Percentiles rank a stretch among this genome's conserved stretches.
Evolutionary conservation across 495 filamentous ascomycete genomes (phyloP).

Genomic region (Daldinia childiae): DNA sequence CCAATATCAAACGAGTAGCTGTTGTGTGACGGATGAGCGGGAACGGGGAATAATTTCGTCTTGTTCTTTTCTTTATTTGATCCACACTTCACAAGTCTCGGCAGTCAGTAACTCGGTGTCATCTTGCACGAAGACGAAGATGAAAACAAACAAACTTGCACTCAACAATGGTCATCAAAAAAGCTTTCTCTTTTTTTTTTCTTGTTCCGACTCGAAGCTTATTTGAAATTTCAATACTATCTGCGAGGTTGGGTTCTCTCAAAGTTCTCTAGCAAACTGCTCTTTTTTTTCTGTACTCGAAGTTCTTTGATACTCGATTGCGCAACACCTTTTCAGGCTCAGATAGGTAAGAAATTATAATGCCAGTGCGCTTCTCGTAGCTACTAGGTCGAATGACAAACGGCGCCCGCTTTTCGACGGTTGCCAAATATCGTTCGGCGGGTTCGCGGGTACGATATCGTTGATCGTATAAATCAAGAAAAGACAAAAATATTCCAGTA

Average conservation of each 20-base stretch:
- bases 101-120: conserved; percentile 37
- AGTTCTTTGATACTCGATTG: conserved; percentile 44
- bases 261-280: conserved; percentile 43
- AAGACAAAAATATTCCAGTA: conserved; percentile 25
- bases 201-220: conserved; percentile 41
- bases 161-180: conserved; percentile 28
- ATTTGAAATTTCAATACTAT: conserved; percentile 48
- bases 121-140: conserved; percentile 26
- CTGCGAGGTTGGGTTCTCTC: conserved; percentile 44
- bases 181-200: neutral
- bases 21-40: conserved; percentile 21
- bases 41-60: conserved; percentile 10
- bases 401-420: conserved; percentile 45
- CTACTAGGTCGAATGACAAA: conserved; percentile 42
- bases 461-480: conserved; percentile 31
- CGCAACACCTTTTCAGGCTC: conserved; percentile 46
- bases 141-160: conserved; percentile 27
- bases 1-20: conserved; percentile 12
- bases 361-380: conserved; percentile 31
- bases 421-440: conserved; percentile 45
- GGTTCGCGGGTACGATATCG: conserved; percentile 32
- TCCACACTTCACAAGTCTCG: conserved; percentile 26
- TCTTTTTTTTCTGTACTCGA: conserved; percentile 35
- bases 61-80: conserved; percentile 12
- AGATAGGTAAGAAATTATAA: conserved; percentile 39